Evolutionary conservation across 2,329 filamentous ascomycete species (phyloP), one percentile per base, ranked within the genome.

Genomic region (Zasmidium cellare): DNA sequence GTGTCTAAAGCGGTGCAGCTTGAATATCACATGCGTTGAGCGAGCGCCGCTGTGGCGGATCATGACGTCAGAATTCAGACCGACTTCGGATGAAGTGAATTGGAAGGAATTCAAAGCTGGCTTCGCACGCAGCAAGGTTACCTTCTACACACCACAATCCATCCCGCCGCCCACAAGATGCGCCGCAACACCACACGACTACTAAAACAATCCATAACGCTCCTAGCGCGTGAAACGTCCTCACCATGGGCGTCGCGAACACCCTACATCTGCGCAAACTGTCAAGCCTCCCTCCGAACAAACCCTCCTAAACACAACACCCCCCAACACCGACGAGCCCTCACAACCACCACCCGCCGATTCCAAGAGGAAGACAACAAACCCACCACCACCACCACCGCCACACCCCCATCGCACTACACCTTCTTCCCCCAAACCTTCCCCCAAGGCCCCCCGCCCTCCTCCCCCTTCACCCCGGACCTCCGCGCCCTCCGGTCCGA

Each of bases 361-460:
- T 46, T 41, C 16, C 25, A 47, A 46, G 12, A 50, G 35, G 28
- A n/a, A 28, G 5, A 50, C 47, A 23, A n/a, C n/a, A n/a, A n/a
- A n/a, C 25, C 44, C 55, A 54, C 53, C 23, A 38, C 46, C 48
- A 38, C 50, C 41, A 73, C 25, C 25, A 28, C 25, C 25, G 11
- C 5, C 5, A 5, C 25, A 47, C 65, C 69, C 28, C 65, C 76
- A 63, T 91, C 87, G 55, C 85, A 93, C 81, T 97, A 97, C 82
- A 85, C 87, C 56, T 85, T 97, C 76, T 99, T 99, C 80, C 92
- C 92, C 1, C 72, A 83, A 28, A 90, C 92, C 2, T 82, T 97
- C 2, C 85, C 92, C 0, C 54, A 74, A 1, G 93, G 93, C 1
- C 89, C 91, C 0, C 94, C 94, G 0, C 93, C 93, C 0, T 55